phyloP scores from a whole-genome alignment of 371 early-diverging fungal genomes.

The Neoconidiobolus thromboides region DNA sequence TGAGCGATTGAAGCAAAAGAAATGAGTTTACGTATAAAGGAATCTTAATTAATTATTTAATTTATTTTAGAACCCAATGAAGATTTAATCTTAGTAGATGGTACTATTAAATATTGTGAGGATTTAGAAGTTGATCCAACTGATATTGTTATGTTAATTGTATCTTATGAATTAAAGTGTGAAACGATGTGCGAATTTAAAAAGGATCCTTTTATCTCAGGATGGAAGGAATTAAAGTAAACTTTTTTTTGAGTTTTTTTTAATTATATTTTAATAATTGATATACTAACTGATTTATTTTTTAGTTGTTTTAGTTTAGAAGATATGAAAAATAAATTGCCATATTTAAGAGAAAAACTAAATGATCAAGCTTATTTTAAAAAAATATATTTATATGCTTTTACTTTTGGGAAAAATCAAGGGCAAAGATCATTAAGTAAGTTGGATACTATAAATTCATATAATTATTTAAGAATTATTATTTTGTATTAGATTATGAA shows the following conservation, averaged over 20 bases:
- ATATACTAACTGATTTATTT: background rate
- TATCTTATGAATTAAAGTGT: slow-evolving; percentile 48
- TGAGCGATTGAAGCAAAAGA: too few relatives aligned
- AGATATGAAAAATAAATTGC: slow-evolving; percentile 32
- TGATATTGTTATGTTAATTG: slow-evolving; percentile 48
- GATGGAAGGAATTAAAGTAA: slow-evolving; percentile 42
- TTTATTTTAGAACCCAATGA: slow-evolving; percentile 30
- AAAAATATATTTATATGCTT: slow-evolving; percentile 59
- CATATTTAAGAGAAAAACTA: slow-evolving; percentile 23
- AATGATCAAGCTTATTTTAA: slow-evolving; percentile 33
- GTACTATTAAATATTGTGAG: slow-evolving; percentile 42
- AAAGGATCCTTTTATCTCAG: slow-evolving; percentile 33
- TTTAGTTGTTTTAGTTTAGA: slow-evolving; percentile 39
- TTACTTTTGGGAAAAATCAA: slow-evolving; percentile 40
- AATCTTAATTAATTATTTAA: too few relatives aligned
- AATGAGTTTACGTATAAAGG: too few relatives aligned
- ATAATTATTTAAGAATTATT: background rate
- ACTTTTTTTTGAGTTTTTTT: background rate
- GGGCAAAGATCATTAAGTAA: slow-evolving; percentile 60
- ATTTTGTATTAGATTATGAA: slow-evolving; percentile 31
- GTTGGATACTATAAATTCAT: slow-evolving; percentile 7
- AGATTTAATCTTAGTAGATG: slow-evolving; percentile 48
- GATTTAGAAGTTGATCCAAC: slow-evolving; percentile 61
- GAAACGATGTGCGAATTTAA: slow-evolving; percentile 62
- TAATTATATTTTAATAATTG: background rate